Evolutionary conservation across 257 asterid genomes (phyloP).

Genomic region (Euphrasia confusa): DNA sequence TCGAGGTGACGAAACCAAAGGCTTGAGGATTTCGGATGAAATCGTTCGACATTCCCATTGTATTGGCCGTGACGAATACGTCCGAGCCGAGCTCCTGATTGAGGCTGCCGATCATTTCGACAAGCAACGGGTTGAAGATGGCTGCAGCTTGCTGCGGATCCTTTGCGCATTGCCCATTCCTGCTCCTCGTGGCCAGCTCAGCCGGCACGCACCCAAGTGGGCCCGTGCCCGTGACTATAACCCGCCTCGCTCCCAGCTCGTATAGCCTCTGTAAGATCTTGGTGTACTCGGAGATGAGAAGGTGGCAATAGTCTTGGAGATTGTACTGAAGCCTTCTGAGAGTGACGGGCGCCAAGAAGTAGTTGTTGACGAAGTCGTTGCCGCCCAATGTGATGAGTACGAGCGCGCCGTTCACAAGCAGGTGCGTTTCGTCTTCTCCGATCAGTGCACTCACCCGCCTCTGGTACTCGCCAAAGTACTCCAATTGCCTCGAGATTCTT

Average conservation of each 20-base stretch:
- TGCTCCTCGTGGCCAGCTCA: conserved; percentile 45
- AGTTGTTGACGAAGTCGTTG: conserved; percentile 77
- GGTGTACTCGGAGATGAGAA: conserved; percentile 53
- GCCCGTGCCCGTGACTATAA: conserved; percentile 68
- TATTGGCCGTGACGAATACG: conserved; percentile 49
- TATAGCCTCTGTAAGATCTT: conserved; percentile 52
- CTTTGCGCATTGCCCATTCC: conserved; percentile 48
- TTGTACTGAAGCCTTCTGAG: conserved; percentile 43
- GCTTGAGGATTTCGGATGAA: conserved; percentile 51
- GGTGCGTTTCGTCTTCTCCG: conserved; percentile 36
- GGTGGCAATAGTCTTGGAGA: conserved; percentile 38
- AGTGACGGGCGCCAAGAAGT: conserved; percentile 52
- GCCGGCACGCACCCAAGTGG: conserved; percentile 77
- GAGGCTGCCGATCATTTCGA: conserved; percentile 40
- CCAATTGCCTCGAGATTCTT: conserved; percentile 41
- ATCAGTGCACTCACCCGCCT: conserved; percentile 38
- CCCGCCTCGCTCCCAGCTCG: conserved; percentile 55
- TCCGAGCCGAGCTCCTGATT: conserved; percentile 49
- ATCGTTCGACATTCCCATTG: conserved; percentile 45
- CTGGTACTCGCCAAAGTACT: conserved; percentile 42
- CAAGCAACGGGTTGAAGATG: conserved; percentile 54
- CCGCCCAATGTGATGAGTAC: conserved; percentile 74
- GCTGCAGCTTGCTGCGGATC: conserved; percentile 51
- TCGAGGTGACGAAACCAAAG: conserved; percentile 43
- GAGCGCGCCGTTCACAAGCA: conserved; percentile 50